Percentiles rank a stretch among this genome's conserved stretches.
Conservation (phyloP, 495 filamentous ascomycete species). For the Pyronema omphalodes region DNA sequence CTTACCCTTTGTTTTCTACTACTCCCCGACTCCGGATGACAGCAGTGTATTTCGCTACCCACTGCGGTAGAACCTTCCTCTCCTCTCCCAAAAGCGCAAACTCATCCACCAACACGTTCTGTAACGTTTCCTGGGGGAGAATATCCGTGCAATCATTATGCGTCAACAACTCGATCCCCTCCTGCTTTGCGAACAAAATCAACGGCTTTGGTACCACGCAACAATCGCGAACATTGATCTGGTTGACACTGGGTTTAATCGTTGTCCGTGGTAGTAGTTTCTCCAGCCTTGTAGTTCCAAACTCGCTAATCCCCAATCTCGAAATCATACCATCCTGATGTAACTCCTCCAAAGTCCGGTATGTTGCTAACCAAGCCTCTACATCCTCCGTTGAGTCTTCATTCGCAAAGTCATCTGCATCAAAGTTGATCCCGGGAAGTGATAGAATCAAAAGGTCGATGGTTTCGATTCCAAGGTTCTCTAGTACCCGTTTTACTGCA, state of each 20-base stretch:
- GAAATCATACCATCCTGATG: conserved; percentile 50
- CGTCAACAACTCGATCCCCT: conserved; percentile 73
- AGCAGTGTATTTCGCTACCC: conserved; percentile 96
- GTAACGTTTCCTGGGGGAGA: conserved; percentile 61
- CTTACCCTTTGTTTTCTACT: conserved; percentile 91
- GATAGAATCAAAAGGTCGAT: conserved; percentile 85
- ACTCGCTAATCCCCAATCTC: conserved; percentile 73
- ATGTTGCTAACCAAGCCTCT: conserved; percentile 46
- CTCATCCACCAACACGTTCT: conserved; percentile 57
- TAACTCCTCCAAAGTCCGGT: conserved; percentile 54
- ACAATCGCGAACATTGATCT: conserved; percentile 94
- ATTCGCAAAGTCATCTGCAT: conserved; percentile 59
- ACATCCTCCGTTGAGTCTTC: conserved; percentile 31
- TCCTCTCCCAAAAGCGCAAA: conserved; percentile 15
- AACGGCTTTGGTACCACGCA: conserved; percentile 87
- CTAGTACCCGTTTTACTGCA: conserved; percentile 38
- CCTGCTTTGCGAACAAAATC: conserved; percentile 62
- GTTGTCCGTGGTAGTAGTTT: conserved; percentile 43
- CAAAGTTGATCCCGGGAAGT: conserved; percentile 83
- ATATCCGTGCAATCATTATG: conserved; percentile 92
- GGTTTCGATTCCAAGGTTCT: conserved; percentile 49
- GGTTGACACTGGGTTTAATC: conserved; percentile 68
- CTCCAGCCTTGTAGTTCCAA: conserved; percentile 60
- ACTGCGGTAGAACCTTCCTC: conserved; percentile 66
- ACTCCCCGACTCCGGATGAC: conserved; percentile 93